Conservation (phyloP, 345 rosid genomes). For the Punica granatum region DNA sequence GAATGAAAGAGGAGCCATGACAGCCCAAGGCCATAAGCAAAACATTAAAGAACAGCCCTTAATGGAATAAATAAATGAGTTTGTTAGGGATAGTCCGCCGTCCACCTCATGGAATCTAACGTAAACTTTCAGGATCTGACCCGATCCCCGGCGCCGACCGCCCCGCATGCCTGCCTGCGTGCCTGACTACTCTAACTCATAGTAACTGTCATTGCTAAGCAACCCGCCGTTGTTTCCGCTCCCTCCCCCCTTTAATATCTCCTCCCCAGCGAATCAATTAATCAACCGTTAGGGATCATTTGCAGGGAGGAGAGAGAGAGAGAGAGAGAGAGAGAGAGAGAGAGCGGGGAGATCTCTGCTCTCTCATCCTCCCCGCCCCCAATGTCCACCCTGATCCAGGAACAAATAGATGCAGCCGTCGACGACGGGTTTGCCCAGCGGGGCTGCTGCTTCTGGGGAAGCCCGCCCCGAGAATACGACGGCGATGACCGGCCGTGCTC, state of each 20-base stretch:
- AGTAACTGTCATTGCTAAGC: not conserved
- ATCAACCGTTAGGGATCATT: not conserved
- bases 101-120: too few relatives aligned
- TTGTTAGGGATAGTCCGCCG: too few relatives aligned
- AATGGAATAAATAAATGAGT: too few relatives aligned
- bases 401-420: not conserved
- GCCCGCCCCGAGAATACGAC: not conserved
- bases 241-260: not conserved
- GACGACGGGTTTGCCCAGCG: constrained; percentile 6
- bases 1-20: too few relatives aligned
- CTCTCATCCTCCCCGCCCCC: not conserved
- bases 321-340: not conserved
- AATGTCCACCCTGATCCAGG: not conserved
- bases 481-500: constrained; percentile 1
- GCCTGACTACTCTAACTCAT: not conserved
- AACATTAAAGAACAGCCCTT: too few relatives aligned
- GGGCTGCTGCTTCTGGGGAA: constrained; percentile 16
- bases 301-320: not conserved
- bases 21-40: too few relatives aligned
- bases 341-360: not conserved
- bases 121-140: too few relatives aligned
- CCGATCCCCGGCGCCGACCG: too few relatives aligned
- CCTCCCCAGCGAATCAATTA: not conserved
- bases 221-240: constrained; percentile 13
- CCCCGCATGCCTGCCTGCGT: not conserved